A percentile compares a stretch with the other conserved stretches of the same genome.
These are phyloP conservation scores for Ceratorhiza oryzae-sativae DNA, from an alignment of 1,284 basidiomycete genomes.

Conservation along the genomic window DNA sequence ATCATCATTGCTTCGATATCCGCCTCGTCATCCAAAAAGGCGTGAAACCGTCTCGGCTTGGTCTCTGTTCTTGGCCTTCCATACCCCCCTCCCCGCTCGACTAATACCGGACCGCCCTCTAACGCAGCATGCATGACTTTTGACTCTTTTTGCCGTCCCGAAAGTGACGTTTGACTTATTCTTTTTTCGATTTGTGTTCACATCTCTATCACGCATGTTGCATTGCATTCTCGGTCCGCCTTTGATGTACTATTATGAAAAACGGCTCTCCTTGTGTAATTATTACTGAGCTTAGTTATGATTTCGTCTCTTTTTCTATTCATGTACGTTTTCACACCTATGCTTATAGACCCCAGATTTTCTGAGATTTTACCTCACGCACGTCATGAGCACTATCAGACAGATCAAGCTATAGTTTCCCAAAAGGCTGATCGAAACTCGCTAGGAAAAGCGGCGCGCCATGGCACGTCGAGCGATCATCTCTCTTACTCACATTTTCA, in stretches of 20 bases:
- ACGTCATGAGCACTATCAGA: background rate
- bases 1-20: slow-evolving; percentile 43
- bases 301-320: background rate
- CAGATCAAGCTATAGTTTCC: too few species aligned
- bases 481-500: too few species aligned
- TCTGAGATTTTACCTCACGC: background rate
- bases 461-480: slow-evolving; percentile 16
- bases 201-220: slow-evolving; percentile 4
- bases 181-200: background rate
- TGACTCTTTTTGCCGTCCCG: background rate
- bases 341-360: background rate
- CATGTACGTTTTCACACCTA: background rate
- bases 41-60: background rate
- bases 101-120: slow-evolving; percentile 10
- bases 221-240: slow-evolving; percentile 5
- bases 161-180: slow-evolving; percentile 36
- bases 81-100: background rate
- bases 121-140: slow-evolving; percentile 12
- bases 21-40: background rate
- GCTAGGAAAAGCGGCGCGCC: slow-evolving; percentile 30
- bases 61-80: background rate
- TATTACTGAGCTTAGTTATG: background rate
- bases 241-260: slow-evolving; percentile 24
- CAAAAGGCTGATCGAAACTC: too few species aligned
- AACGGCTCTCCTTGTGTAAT: background rate